Percentiles rank a stretch among this genome's conserved stretches.
phyloP scores from a whole-genome alignment of 2,329 filamentous ascomycete species.

The Ophiostoma novo-ulmi region DNA sequence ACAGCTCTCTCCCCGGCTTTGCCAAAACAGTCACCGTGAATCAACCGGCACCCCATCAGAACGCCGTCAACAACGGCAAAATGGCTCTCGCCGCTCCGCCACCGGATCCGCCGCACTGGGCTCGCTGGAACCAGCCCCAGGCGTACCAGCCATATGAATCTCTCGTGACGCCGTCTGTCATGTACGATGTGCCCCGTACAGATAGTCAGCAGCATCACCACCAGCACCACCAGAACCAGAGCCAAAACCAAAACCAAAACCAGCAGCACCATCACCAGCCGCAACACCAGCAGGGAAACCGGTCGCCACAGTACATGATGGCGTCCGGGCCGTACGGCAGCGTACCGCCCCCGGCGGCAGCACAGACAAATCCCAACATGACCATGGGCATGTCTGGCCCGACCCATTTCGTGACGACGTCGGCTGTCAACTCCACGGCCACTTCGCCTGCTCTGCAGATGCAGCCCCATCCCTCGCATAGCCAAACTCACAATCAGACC shows the following conservation, averaged over 20 bases:
- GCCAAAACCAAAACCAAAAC: conserved; percentile 17
- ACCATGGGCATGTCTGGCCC: conserved; percentile 15
- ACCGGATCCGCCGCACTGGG: conserved; percentile 47
- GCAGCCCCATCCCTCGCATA: background rate
- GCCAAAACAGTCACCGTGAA: conserved; percentile 10
- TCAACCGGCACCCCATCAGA: background rate
- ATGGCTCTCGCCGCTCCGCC: conserved; percentile 48
- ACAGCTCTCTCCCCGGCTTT: background rate
- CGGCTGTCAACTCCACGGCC: conserved; percentile 20
- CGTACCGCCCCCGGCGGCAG: background rate
- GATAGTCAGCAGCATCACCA: conserved; percentile 7
- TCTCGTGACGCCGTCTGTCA: background rate
- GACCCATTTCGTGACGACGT: conserved; percentile 35
- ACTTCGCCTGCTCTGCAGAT: background rate
- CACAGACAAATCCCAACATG: conserved; percentile 28
- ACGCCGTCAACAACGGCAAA: conserved; percentile 32
- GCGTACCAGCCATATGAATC: conserved; percentile 23
- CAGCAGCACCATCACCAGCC: conserved; percentile 11
- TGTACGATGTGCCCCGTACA: conserved; percentile 13
- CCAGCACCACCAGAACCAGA: conserved; percentile 17
- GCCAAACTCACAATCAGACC: background rate
- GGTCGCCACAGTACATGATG: conserved; percentile 6
- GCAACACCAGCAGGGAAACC: conserved; percentile 8
- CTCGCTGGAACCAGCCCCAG: conserved; percentile 50
- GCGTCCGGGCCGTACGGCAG: conserved; percentile 2